phyloP scores from a whole-genome alignment of 257 asterid species.

The Fraxinus anomala region DNA sequence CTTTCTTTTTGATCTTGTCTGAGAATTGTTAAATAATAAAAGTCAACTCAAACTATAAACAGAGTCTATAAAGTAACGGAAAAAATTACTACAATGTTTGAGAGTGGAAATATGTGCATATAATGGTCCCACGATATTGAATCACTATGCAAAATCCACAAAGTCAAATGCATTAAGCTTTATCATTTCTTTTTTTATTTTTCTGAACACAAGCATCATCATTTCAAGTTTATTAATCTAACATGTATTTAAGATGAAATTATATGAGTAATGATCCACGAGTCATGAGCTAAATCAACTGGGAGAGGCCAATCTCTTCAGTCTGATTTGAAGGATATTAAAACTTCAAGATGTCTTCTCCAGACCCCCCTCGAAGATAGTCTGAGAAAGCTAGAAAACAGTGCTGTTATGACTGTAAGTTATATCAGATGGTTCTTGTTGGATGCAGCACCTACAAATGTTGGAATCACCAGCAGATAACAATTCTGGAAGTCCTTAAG shows the following conservation, averaged over 20 bases:
- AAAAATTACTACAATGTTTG: constrained; percentile 4
- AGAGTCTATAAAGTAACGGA: not conserved
- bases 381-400: constrained; percentile 49
- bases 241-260: not conserved
- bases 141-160: constrained; percentile 4
- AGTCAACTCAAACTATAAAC: not conserved
- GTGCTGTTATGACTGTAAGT: constrained; percentile 41
- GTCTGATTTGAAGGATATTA: constrained; percentile 42
- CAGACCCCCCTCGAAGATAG: constrained; percentile 63
- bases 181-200: not conserved
- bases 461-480: constrained; percentile 58
- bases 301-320: constrained; percentile 52
- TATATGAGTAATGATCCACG: constrained; percentile 61
- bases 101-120: constrained; percentile 12
- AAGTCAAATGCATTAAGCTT: not conserved
- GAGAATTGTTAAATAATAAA: constrained; percentile 19
- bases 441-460: constrained; percentile 97
- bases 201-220: not conserved
- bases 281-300: constrained; percentile 47
- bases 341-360: constrained; percentile 53
- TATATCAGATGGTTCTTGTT: constrained; percentile 85
- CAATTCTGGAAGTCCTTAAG: constrained; percentile 47
- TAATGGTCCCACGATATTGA: constrained; percentile 16
- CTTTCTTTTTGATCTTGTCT: constrained; percentile 79
- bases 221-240: not conserved